Evolutionary conservation across 2,329 filamentous ascomycete genomes (phyloP).

Genomic region (Fusarium sp.): DNA sequence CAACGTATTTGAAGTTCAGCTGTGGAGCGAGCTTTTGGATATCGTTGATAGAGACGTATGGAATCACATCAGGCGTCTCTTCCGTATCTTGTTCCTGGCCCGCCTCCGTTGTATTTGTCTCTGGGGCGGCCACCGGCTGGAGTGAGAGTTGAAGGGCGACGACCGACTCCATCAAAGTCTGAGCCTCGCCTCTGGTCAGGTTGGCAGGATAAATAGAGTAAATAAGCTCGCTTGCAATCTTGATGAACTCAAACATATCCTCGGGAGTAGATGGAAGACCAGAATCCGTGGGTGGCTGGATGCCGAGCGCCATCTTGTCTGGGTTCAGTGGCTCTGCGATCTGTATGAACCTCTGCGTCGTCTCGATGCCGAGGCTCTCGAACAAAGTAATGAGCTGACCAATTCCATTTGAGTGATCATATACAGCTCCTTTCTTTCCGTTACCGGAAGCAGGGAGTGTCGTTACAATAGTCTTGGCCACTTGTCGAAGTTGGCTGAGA

Average conservation of each 20-base stretch:
- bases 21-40: not conserved
- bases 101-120: not conserved
- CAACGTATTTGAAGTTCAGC: constrained; percentile 13
- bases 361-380: constrained; percentile 10
- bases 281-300: not conserved
- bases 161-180: not conserved
- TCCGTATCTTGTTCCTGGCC: not conserved
- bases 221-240: not conserved
- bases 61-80: not conserved
- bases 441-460: not conserved
- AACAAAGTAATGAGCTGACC: constrained; percentile 1
- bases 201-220: constrained; percentile 19
- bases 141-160: not conserved
- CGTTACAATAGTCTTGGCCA: constrained; percentile 53
- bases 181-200: not conserved
- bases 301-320: not conserved
- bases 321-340: not conserved
- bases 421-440: not conserved
- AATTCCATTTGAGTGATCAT: not conserved
- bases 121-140: not conserved
- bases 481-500: constrained; percentile 61
- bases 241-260: not conserved
- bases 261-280: not conserved
- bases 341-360: not conserved
- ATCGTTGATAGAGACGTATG: not conserved